A percentile compares a stretch with the other conserved stretches of the same genome.
phyloP scores from a whole-genome alignment of 192 early-diverging fungal genomes.

The Coemansia sp. region DNA sequence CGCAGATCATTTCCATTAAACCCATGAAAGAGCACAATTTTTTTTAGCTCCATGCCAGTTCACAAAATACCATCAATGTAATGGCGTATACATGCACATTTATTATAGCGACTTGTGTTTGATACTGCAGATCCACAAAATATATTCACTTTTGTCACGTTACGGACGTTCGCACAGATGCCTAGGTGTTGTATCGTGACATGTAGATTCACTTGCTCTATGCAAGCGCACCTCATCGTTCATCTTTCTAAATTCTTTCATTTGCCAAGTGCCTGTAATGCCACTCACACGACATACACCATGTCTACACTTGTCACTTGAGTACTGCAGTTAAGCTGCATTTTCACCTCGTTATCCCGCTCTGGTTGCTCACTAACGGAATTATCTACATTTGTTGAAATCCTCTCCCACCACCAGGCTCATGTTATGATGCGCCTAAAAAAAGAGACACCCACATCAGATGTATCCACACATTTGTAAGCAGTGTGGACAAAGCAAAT shows the following conservation, averaged over 20 bases:
- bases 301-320: conserved; percentile 7
- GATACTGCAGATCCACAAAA: not conserved
- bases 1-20: not conserved
- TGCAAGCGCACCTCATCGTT: not conserved
- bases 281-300: not conserved
- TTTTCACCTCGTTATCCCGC: not conserved
- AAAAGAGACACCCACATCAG: no score
- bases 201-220: not conserved
- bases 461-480: not conserved
- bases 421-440: not conserved
- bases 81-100: not conserved
- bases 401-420: not conserved
- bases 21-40: not conserved
- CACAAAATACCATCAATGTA: not conserved
- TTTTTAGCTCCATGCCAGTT: no score
- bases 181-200: not conserved
- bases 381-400: not conserved
- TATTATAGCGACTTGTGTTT: not conserved
- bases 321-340: not conserved
- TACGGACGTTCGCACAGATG: not conserved
- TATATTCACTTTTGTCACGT: not conserved
- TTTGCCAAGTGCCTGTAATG: conserved; percentile 4
- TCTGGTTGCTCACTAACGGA: not conserved
- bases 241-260: not conserved
- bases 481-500: not conserved